Conservation (phyloP, 306 rosid genomes). For the Quercus cerris region DNA sequence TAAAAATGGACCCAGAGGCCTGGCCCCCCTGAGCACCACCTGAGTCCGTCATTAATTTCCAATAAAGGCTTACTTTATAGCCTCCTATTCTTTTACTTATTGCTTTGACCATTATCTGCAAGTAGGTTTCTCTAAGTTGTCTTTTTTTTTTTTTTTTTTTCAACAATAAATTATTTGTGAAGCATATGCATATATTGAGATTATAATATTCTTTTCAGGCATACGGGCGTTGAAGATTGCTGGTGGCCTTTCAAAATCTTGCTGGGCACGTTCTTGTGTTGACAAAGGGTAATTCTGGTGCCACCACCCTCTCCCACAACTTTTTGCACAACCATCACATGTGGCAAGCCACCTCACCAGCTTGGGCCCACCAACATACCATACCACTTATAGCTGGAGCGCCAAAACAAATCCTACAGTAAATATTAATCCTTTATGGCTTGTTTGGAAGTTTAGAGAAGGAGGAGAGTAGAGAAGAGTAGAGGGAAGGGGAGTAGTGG, state of each 20-base stretch:
- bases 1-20: neutral
- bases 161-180: neutral
- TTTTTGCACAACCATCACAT: no score
- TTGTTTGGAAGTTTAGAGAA: no score
- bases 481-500: no score
- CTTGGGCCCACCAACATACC: no score
- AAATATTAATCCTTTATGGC: no score
- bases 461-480: no score
- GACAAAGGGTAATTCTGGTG: neutral
- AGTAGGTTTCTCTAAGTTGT: neutral
- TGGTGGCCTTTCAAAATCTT: constrained; percentile 5
- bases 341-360: no score
- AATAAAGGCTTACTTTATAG: neutral
- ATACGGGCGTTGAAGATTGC: neutral
- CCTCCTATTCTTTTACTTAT: neutral
- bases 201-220: neutral
- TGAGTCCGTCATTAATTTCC: neutral
- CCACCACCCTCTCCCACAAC: no score
- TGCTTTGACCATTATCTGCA: neutral
- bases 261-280: neutral
- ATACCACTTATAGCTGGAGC: no score
- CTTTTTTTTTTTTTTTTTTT: neutral
- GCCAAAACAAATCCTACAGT: no score
- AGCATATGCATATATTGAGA: neutral
- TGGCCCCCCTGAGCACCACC: neutral